Conservation (phyloP, 2,329 filamentous ascomycete genomes). For the Penicillium griseofulvum region DNA sequence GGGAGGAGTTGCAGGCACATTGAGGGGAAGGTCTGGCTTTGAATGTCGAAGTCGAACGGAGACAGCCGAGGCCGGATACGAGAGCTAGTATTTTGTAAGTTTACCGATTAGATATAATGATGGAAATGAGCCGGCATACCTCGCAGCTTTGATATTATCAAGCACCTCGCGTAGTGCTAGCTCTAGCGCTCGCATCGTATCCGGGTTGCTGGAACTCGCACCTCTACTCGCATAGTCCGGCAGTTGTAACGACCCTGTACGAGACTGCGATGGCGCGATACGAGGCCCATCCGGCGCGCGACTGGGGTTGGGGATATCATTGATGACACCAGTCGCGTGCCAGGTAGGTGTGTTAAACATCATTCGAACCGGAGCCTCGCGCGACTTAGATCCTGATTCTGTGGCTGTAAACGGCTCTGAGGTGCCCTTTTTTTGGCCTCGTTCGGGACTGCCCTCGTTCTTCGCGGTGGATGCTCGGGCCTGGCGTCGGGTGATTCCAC, state of each 20-base stretch:
- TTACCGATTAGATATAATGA: conserved; percentile 4
- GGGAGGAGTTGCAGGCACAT: conserved; percentile 79
- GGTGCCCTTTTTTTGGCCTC: conserved; percentile 47
- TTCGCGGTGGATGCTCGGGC: conserved; percentile 64
- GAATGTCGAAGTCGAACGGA: conserved; percentile 77
- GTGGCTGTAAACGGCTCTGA: conserved; percentile 32
- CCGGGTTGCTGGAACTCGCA: conserved; percentile 67
- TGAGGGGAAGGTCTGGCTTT: conserved; percentile 80
- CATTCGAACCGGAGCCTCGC: conserved; percentile 42
- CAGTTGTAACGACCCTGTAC: conserved; percentile 28
- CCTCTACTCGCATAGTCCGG: conserved; percentile 61
- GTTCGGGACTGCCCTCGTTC: conserved; percentile 60
- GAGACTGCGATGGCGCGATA: conserved; percentile 33
- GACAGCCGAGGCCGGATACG: conserved; percentile 43
- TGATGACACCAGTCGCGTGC: conserved; percentile 76
- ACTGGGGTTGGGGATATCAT: conserved; percentile 61
- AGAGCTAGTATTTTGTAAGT: conserved; percentile 34
- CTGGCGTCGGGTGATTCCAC: conserved; percentile 82
- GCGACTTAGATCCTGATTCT: conserved; percentile 37
- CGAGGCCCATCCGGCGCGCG: conserved; percentile 43
- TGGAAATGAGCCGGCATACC: conserved; percentile 52
- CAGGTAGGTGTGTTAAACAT: conserved; percentile 65
- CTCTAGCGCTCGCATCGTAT: conserved; percentile 80
- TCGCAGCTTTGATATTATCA: conserved; percentile 76
- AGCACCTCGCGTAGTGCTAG: conserved; percentile 80